phyloP scores from a whole-genome alignment of 2,329 filamentous ascomycete genomes.

The Tolypocladium inflatum region DNA sequence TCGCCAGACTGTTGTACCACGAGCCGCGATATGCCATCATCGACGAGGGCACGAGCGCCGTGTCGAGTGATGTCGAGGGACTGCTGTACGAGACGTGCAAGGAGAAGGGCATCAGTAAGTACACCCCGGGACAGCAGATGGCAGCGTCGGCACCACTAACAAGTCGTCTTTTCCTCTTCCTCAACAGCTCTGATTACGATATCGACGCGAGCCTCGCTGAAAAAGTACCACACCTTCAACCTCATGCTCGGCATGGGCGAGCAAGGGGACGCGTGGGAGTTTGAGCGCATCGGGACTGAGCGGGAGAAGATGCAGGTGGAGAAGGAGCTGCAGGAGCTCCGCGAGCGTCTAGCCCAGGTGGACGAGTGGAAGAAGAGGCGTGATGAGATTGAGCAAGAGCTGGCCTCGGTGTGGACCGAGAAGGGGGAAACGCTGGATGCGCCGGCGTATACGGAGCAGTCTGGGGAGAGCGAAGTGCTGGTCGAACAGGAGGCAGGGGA shows the following conservation, averaged over 20 bases:
- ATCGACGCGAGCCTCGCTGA: constrained; percentile 85
- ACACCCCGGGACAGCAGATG: background rate
- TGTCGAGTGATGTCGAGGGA: constrained; percentile 90
- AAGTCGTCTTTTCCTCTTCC: background rate
- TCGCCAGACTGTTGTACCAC: constrained; percentile 86
- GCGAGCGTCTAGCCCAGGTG: constrained; percentile 70
- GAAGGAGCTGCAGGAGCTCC: constrained; percentile 77
- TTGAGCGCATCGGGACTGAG: constrained; percentile 88
- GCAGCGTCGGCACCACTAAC: constrained; percentile 6
- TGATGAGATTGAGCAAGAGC: constrained; percentile 73
- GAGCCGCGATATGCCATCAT: constrained; percentile 91
- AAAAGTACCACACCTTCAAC: constrained; percentile 92
- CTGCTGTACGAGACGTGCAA: constrained; percentile 89
- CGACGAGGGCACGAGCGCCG: constrained; percentile 91
- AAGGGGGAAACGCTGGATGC: constrained; percentile 37
- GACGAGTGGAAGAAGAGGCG: constrained; percentile 73
- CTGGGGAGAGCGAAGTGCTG: constrained; percentile 2
- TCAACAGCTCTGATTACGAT: constrained; percentile 79
- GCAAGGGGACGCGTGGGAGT: constrained; percentile 79
- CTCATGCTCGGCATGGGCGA: constrained; percentile 75
- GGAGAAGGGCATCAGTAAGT: constrained; percentile 83
- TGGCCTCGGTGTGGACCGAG: constrained; percentile 55
- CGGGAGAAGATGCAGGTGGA: constrained; percentile 90
- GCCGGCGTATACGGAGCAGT: constrained; percentile 29
- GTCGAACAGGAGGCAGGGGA: background rate